phyloP scores from a whole-genome alignment of 164 flowering plant genomes.

The Vitis vinifera region DNA sequence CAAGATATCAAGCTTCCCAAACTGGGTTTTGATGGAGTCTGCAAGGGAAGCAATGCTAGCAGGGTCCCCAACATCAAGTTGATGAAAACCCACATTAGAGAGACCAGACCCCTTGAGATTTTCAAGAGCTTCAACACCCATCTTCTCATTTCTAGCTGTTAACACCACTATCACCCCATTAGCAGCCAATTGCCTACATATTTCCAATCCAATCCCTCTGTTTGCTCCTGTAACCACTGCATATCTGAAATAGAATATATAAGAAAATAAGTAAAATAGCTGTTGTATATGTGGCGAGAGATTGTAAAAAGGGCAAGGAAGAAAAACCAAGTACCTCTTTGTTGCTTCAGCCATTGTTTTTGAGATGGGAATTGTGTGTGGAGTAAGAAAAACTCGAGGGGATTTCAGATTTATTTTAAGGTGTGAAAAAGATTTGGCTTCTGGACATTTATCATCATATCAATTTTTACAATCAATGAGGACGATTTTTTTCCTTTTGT shows the following conservation, averaged over 20 bases:
- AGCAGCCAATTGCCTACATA: conserved; percentile 29
- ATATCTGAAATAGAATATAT: not conserved
- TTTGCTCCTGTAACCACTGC: conserved; percentile 45
- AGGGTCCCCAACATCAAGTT: conserved; percentile 36
- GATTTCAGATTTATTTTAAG: too few species aligned
- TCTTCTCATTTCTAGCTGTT: conserved; percentile 41
- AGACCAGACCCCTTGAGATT: conserved; percentile 25
- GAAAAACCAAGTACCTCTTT: not conserved
- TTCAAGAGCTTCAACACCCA: conserved; percentile 40
- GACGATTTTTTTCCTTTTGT: too few species aligned
- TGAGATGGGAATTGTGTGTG: too few species aligned
- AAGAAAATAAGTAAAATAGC: not conserved
- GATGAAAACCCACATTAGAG: conserved; percentile 41
- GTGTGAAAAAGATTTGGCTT: too few species aligned
- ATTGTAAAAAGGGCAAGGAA: not conserved
- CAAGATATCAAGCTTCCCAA: conserved; percentile 52
- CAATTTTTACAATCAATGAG: too few species aligned
- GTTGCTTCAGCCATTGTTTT: not conserved
- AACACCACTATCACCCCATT: conserved; percentile 30
- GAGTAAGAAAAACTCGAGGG: too few species aligned
- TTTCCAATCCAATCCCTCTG: conserved; percentile 38
- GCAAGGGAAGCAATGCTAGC: conserved; percentile 31
- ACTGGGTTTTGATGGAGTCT: conserved; percentile 30
- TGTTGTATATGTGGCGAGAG: not conserved
- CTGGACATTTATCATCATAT: too few species aligned